phyloP scores from a whole-genome alignment of 2,329 filamentous ascomycete genomes.

The Didymella sp. region DNA sequence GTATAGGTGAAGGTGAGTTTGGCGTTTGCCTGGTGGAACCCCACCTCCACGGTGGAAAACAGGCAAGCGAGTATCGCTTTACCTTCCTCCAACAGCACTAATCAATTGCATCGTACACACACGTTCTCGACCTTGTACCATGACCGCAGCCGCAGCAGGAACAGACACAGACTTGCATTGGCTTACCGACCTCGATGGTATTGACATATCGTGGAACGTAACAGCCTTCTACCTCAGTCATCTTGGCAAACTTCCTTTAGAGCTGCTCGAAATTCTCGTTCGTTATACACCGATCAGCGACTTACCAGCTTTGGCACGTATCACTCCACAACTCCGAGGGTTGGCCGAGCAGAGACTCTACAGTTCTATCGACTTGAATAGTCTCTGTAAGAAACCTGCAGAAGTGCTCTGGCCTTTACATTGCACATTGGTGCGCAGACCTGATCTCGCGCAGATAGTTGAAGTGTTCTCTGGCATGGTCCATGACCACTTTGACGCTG shows the following conservation, averaged over 20 bases:
- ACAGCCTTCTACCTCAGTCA: not conserved
- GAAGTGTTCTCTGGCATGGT: not conserved
- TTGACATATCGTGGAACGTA: not conserved
- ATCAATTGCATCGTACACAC: not conserved
- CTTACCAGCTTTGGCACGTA: not conserved
- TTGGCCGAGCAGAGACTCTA: not conserved
- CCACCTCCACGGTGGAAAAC: not conserved
- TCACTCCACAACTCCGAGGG: not conserved
- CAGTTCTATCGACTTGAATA: not conserved
- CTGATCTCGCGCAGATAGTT: not conserved
- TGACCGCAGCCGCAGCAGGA: not conserved
- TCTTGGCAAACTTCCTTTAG: not conserved
- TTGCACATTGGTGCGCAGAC: not conserved
- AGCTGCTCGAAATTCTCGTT: not conserved
- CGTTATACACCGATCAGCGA: not conserved
- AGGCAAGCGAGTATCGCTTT: not conserved
- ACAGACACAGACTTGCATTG: not conserved
- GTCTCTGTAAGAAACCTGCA: not conserved
- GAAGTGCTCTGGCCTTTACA: not conserved
- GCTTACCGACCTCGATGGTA: constrained; percentile 1
- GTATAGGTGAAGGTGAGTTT: not conserved
- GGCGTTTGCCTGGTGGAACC: not conserved
- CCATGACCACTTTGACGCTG: not conserved
- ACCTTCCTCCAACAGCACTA: not conserved
- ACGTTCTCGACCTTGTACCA: not conserved